phyloP scores from a whole-genome alignment of 2,329 filamentous ascomycete genomes.

The Aspergillus fumigatus region DNA sequence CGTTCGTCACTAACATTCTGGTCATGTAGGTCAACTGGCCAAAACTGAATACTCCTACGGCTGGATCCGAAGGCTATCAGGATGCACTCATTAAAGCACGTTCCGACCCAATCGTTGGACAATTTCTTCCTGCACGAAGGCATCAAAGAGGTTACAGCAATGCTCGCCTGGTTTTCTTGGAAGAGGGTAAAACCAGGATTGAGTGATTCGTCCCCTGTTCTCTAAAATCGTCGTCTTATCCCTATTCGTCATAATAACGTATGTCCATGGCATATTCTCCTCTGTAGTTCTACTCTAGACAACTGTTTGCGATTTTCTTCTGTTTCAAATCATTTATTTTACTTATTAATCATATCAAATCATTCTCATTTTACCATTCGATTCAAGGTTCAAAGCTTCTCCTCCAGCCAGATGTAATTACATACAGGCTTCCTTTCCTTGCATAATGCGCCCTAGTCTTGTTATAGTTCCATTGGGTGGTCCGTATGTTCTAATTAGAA shows the following conservation, averaged over 20 bases:
- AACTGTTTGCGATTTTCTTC: neutral
- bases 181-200: conserved; percentile 98
- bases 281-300: neutral
- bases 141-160: conserved; percentile 84
- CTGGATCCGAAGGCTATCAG: conserved; percentile 80
- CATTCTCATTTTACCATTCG: neutral
- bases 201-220: conserved; percentile 47
- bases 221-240: neutral
- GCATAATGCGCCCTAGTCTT: neutral
- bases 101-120: conserved; percentile 76
- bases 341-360: no score
- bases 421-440: neutral
- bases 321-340: neutral
- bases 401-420: neutral
- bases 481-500: neutral
- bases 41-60: conserved; percentile 84
- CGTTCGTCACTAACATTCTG: conserved; percentile 3
- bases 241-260: neutral
- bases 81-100: conserved; percentile 78
- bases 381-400: neutral
- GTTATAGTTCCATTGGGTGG: neutral
- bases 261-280: neutral
- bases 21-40: conserved; percentile 85
- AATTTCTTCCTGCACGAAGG: conserved; percentile 56
- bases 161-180: conserved; percentile 74